A percentile compares a stretch with the other conserved stretches of the same genome.
Conservation (phyloP, 108 stramenopile genomes). For the Skeletonema grethae region DNA sequence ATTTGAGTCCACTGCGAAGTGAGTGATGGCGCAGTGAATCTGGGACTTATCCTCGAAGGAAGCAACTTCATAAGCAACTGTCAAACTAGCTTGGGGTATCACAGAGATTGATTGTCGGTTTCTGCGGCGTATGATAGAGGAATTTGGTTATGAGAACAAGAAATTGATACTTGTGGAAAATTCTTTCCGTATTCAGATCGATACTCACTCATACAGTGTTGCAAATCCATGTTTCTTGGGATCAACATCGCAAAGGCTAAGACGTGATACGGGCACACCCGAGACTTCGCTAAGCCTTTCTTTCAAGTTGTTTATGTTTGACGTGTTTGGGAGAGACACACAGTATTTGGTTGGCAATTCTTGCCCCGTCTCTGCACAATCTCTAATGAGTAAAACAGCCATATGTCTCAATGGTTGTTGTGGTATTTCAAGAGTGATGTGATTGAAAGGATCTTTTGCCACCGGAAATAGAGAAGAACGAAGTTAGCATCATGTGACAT, state of each 20-base stretch:
- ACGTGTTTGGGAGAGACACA: conserved; percentile 17
- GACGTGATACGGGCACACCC: conserved; percentile 25
- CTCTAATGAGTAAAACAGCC: conserved; percentile 26
- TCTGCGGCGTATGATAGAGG: conserved; percentile 9
- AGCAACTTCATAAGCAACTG: conserved; percentile 62
- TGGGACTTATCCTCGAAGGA: conserved; percentile 1
- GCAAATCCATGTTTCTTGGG: conserved; percentile 48
- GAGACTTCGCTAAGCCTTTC: conserved; percentile 33
- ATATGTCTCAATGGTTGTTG: conserved; percentile 27
- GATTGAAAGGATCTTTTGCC: conserved; percentile 63
- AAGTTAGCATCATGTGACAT: not conserved
- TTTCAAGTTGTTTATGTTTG: conserved; percentile 32
- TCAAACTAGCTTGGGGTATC: conserved; percentile 28
- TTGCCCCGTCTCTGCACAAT: conserved; percentile 11
- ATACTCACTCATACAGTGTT: conserved; percentile 36
- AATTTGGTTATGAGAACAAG: not conserved
- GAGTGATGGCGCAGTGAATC: conserved; percentile 39
- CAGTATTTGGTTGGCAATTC: conserved; percentile 32
- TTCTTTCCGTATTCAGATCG: not conserved
- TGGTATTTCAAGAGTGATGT: conserved; percentile 82
- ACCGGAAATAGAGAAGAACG: not conserved
- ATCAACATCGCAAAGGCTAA: conserved; percentile 48
- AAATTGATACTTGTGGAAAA: not conserved
- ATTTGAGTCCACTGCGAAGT: not conserved
- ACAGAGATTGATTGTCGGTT: conserved; percentile 40